Evolutionary conservation across 225 moss, liverwort and hornwort genomes (phyloP).

Genomic region (Straminergon stramineum): DNA sequence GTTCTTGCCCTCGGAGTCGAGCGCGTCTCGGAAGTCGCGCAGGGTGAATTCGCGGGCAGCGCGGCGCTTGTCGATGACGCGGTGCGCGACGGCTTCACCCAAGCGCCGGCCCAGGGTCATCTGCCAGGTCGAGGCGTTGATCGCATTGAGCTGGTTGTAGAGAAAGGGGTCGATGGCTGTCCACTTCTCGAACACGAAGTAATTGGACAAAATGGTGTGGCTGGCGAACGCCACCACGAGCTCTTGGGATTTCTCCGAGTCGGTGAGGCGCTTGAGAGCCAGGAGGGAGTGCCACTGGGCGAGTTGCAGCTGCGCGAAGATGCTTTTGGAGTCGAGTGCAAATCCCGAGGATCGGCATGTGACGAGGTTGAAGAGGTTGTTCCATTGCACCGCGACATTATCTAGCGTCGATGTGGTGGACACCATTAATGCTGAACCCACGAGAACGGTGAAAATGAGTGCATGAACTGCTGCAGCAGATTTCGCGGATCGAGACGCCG

Average conservation of each 20-base stretch:
- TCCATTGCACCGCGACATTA: background rate
- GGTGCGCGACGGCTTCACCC: background rate
- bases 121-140: background rate
- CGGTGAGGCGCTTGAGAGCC: background rate
- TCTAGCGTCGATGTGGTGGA: background rate
- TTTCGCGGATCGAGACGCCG: background rate
- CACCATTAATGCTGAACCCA: background rate
- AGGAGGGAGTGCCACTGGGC: background rate
- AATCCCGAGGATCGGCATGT: background rate
- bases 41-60: background rate
- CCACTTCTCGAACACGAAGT: background rate
- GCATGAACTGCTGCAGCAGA: background rate
- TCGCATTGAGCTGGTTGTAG: background rate
- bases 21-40: background rate
- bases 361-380: background rate
- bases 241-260: background rate
- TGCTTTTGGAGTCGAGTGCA: background rate
- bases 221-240: conserved; percentile 8
- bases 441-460: background rate
- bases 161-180: conserved; percentile 1
- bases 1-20: background rate
- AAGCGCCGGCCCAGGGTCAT: background rate
- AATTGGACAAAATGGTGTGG: conserved; percentile 10
- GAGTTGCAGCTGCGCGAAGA: background rate
- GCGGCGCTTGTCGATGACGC: background rate